These are phyloP conservation scores for Kodamaea lidongshanica DNA, from an alignment of 805 yeast genomes.

Conservation along the genomic window DNA sequence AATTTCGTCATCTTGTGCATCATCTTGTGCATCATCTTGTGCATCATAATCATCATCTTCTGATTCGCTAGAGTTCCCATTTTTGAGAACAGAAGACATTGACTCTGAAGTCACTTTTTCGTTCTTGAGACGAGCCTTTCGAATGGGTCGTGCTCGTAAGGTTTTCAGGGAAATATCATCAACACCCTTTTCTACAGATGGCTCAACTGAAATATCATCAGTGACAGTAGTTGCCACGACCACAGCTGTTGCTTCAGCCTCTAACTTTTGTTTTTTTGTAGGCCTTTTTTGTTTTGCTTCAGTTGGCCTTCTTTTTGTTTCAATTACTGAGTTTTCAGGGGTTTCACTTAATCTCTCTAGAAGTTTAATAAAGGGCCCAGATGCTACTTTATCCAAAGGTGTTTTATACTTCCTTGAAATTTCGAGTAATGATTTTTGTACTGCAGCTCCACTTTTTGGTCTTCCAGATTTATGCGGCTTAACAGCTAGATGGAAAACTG, in stretches of 20 bases:
- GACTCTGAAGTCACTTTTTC: too few species aligned
- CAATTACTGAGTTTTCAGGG: neutral
- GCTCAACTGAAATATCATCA: neutral
- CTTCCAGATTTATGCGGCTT: conserved; percentile 10
- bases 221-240: conserved; percentile 2
- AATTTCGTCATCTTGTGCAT: conserved; percentile 3
- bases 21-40: neutral
- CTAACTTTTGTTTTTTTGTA: conserved; percentile 1
- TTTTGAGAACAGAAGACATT: too few species aligned
- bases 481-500: conserved; percentile 7
- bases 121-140: too few species aligned
- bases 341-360: conserved; percentile 2
- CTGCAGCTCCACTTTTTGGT: conserved; percentile 2
- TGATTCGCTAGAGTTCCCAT: neutral
- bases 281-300: neutral
- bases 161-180: too few species aligned
- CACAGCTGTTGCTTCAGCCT: conserved; percentile 2
- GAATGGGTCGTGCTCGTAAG: too few species aligned
- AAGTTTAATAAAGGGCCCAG: conserved; percentile 14
- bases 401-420: conserved; percentile 14
- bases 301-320: conserved; percentile 2
- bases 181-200: too few species aligned
- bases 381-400: conserved; percentile 22
- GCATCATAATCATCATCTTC: neutral
- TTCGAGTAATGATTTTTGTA: conserved; percentile 9